A percentile compares a stretch with the other conserved stretches of the same genome.
Conservation (phyloP, 192 early-diverging fungal genomes). For the Coemansia sp. region DNA sequence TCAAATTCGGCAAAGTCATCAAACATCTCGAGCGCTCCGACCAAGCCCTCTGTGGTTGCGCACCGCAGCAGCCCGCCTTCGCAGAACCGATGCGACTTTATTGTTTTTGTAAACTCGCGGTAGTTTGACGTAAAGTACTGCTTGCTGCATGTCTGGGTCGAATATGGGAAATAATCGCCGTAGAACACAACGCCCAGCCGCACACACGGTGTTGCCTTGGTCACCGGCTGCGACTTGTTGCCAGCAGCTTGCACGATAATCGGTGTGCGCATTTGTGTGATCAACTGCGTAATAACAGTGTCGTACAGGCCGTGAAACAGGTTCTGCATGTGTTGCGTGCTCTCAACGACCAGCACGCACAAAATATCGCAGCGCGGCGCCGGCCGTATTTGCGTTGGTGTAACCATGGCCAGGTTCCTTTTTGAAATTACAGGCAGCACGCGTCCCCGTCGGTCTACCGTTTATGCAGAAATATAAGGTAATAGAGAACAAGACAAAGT, state of each 20-base stretch:
- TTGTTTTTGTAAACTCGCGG: slow-evolving; percentile 50
- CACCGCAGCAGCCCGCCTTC: slow-evolving; percentile 50
- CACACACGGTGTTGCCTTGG: slow-evolving; percentile 50
- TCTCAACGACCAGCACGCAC: slow-evolving; percentile 53
- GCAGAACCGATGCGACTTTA: slow-evolving; percentile 50
- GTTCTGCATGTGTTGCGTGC: slow-evolving; percentile 48
- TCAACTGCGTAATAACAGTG: slow-evolving; percentile 36
- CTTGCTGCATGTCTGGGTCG: slow-evolving; percentile 43
- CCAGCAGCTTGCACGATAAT: slow-evolving; percentile 27
- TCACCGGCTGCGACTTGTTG: slow-evolving; percentile 28
- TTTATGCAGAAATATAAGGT: not conserved
- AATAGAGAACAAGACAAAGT: not conserved
- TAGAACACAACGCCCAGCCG: slow-evolving; percentile 54
- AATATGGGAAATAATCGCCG: slow-evolving; percentile 55
- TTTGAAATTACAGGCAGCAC: not conserved
- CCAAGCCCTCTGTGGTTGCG: slow-evolving; percentile 50
- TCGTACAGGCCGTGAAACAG: slow-evolving; percentile 51
- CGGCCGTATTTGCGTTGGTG: slow-evolving; percentile 48
- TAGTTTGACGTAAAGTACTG: slow-evolving; percentile 57
- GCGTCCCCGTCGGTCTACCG: not conserved
- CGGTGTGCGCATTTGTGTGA: slow-evolving; percentile 49
- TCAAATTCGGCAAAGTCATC: slow-evolving; percentile 53
- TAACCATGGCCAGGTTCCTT: slow-evolving; percentile 25
- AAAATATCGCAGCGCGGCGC: slow-evolving; percentile 52
- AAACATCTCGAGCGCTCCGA: slow-evolving; percentile 54